Base-by-base conservation (phyloP, 75 land plant species). In the Cupressus sempervirens region DNA sequence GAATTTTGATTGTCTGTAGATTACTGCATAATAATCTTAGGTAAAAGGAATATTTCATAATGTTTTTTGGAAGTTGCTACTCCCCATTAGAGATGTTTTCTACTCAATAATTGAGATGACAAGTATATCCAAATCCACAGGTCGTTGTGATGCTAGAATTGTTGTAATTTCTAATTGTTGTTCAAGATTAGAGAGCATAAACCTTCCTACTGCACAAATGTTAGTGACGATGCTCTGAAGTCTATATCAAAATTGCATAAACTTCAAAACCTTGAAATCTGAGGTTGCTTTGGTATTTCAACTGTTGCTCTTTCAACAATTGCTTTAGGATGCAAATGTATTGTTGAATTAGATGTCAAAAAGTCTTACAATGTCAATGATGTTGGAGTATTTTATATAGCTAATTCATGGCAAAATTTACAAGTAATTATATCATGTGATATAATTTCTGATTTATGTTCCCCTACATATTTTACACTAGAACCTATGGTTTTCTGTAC, bases 331-430 rank as follows among this genome's bases (percentile, higher is more conserved):
- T 98, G 99, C 85, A 91, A 88, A 82, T 84, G 89, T 80, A 84
- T 98, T 18, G 83, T 72, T 30, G 90, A 92, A 85, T 83, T 98
- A 48, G 99, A 98, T 83, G 82, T 96, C 83, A 98, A 98, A 88
- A 88, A 91, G 70, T 98, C 98, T 86, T 45, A 82, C 23, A 81
- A 88, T n/a, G 86, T 98, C 45, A 85, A 88, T 81, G 98, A 98
- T 89, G 76, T 81, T 85, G 99, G 92, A 53, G 89, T 96, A 85
- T 73, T 93, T 68, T 88, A 91, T 15, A 88, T 98, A 75, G 94
- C 95, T 74, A 88, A 84, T 38, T 85, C 87, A 35, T 96, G 93
- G 40, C 91, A 92, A 58, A 91, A 92, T 85, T 93, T 98, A 86
- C 94, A 95, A 93, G 99, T 96, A 88, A 40, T 68, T 68, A 41